Percentiles rank a stretch among this genome's conserved stretches.
phyloP scores from a whole-genome alignment of 257 asterid species.

The Nicotiana noctiflora region DNA sequence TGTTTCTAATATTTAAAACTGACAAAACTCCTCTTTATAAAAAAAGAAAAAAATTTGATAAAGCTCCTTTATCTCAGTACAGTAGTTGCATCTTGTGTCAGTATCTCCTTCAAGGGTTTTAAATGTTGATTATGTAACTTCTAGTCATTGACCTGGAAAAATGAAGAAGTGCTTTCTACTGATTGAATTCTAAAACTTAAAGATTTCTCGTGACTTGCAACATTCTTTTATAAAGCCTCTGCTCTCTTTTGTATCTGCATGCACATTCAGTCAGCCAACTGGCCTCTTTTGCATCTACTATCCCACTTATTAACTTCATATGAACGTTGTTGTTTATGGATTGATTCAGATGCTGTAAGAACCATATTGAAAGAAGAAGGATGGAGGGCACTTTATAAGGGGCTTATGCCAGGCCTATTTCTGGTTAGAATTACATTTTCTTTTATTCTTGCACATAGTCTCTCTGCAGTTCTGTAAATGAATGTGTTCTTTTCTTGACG shows the following conservation, averaged over 20 bases:
- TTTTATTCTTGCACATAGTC: not conserved
- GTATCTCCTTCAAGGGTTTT: not conserved
- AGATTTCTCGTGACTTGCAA: too few relatives aligned
- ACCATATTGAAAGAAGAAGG: conserved; percentile 95
- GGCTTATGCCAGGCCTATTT: conserved; percentile 82
- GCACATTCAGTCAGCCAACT: not conserved
- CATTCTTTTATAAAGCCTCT: not conserved
- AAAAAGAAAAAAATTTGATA: too few relatives aligned
- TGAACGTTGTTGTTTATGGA: conserved; percentile 2
- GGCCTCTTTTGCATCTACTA: not conserved
- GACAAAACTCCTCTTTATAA: too few relatives aligned
- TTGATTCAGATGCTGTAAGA: conserved; percentile 71
- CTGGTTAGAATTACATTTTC: conserved; percentile 43
- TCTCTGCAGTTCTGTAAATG: not conserved
- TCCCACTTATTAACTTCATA: not conserved
- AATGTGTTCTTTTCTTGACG: not conserved
- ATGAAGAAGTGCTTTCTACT: not conserved
- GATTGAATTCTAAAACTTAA: too few relatives aligned
- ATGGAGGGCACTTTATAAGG: conserved; percentile 87
- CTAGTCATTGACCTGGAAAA: not conserved
- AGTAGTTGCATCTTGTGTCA: not conserved
- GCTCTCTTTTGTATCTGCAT: not conserved
- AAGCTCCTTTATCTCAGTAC: not conserved
- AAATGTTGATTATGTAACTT: not conserved
- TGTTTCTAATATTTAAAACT: not conserved